A percentile compares a stretch with the other conserved stretches of the same genome.
These are phyloP conservation scores for Malus hybrid DNA, from an alignment of 331 rosid species.

Conservation along the genomic window DNA sequence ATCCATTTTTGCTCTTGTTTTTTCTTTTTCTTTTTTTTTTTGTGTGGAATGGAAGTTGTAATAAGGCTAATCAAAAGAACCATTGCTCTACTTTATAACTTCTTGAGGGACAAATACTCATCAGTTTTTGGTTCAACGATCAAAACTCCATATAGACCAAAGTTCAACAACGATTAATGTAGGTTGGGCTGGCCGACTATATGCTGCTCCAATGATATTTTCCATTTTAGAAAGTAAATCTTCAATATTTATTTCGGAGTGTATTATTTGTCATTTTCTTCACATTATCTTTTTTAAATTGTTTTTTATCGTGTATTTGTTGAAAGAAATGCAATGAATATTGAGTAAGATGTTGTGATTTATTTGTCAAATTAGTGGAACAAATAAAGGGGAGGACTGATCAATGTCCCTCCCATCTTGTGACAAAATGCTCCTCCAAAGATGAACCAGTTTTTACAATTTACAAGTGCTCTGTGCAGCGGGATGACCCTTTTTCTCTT, in stretches of 20 bases:
- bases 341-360: background rate
- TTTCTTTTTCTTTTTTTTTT: background rate
- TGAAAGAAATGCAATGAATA: background rate
- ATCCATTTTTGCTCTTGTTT: no score
- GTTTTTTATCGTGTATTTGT: background rate
- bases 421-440: no score
- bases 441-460: background rate
- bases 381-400: background rate
- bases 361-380: background rate
- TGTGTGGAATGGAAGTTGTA: background rate
- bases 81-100: no score
- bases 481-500: background rate
- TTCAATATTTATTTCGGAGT: background rate
- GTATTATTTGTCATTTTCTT: background rate
- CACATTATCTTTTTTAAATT: background rate
- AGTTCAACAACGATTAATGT: background rate
- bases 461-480: background rate
- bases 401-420: no score
- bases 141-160: no score
- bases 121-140: no score
- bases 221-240: background rate
- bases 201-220: background rate
- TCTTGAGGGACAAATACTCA: no score
- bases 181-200: slow-evolving; percentile 4
- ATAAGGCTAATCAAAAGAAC: no score